Evolutionary conservation across 225 moss, liverwort and hornwort genomes (phyloP), one percentile per base, ranked within the genome.

Genomic region (Climacium dendroides): DNA sequence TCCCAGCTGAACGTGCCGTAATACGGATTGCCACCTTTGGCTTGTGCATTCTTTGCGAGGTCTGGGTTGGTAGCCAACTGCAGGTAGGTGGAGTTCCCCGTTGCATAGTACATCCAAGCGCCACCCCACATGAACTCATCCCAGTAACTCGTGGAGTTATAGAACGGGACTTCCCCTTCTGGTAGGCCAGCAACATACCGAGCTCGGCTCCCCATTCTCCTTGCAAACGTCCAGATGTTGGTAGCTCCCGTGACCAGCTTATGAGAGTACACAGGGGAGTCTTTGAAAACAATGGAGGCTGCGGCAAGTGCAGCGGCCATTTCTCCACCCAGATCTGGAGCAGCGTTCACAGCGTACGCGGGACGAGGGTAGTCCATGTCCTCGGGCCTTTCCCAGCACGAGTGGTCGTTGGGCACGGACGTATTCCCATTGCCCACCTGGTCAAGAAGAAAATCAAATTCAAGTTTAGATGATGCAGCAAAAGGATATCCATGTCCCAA

Each of bases 61-160:
- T 89, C 81, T 55, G 90, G 87, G 26, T 81, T 88, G 43, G 96
- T 96, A 7, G 93, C 93, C 35, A 94, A 89, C 50, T 79, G 57
- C 22, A 98, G 88, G 82, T 91, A 98, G 13, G 53, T 79, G 25
- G 20, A 25, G 37, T 98, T 95, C 32, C 93, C 96, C 41, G 96
- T 97, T 58, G 98, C 96, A 54, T 98, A 90, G 88, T 96, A 96
- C 91, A 98, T 90, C 98, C 98, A 98, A 32, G 96, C 88, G 63
- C 94, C 95, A 32, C 96, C 96, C 98, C 98, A 98, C 91, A 98
- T 89, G 82, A 90, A 96, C 86, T 98, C 98, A 87, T 98, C 98
- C 94, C 96, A 94, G 90, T 92, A 98, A 41, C 95, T 84, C 23
- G 94, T 95, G 70, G 98, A 98, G 87, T 98, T 98, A 88, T 98